Evolutionary conservation across 495 filamentous ascomycete genomes (phyloP), one percentile per base, ranked within the genome.

Genomic region (Cryomyces minteri): DNA sequence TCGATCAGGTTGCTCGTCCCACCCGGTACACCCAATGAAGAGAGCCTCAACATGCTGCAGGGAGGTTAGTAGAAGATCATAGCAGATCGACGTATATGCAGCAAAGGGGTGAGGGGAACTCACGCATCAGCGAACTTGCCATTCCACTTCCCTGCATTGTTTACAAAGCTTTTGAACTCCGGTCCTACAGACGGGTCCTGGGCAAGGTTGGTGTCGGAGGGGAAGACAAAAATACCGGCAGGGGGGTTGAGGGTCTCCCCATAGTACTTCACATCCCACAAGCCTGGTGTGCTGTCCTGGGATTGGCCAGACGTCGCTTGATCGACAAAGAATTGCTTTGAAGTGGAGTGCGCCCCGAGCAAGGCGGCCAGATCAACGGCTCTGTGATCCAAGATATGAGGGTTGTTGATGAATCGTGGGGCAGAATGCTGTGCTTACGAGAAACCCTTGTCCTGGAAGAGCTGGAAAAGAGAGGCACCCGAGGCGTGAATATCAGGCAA

Each of bases 161-260:
- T 51, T 31, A 61, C 57, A 46, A 64, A 62, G 9, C 44, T 57
- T 43, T 60, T 58, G 37, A 63, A 60, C 29, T 57, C 59, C 12
- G 49, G 57, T 29, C 31, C 36, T 8, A 49, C 46, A 4, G 12
- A 12, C 1, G 28, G 6, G 32, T 49, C 45, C 11, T 44, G 32
- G 14, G 53, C 28, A 4, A 55, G 47, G 10, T 46, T 48, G 31
- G 32, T 29, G 38, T 55, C 53, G 4, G 50, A 52, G 6, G 46
- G 46, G 11, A 55, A 43, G 32, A 52, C 50, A 33, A 55, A 40
- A 6, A 50, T 38, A 2, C 46, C 8, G 8, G 11, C 11, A 18
- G 40, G 53, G 4, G 49, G 46, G 9, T 48, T 51, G 2, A 55
- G 36, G 1, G 55, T 58, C 37, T 59, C 48, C 28, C 25, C 14